Evolutionary conservation across 495 filamentous ascomycete genomes (phyloP).

Genomic region (Durotheca rogersii): DNA sequence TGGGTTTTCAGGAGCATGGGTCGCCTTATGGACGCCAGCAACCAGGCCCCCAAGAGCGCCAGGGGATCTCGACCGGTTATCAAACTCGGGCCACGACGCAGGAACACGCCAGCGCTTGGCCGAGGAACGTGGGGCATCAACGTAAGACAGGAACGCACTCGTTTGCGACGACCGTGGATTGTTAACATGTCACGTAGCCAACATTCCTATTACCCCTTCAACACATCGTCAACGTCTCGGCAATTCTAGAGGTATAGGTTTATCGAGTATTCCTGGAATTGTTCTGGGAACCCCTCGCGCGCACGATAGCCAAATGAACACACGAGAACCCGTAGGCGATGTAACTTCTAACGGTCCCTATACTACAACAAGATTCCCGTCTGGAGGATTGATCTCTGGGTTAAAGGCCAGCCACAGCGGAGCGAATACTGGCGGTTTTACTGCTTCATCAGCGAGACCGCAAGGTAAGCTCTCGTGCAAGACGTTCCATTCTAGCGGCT

Average conservation of each 20-base stretch:
- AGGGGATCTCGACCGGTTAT: slow-evolving; percentile 6
- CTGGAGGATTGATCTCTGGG: slow-evolving; percentile 32
- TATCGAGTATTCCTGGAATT: slow-evolving; percentile 34
- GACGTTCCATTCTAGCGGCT: not conserved
- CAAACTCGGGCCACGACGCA: slow-evolving; percentile 17
- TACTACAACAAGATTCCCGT: slow-evolving; percentile 9
- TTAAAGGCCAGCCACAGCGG: slow-evolving; percentile 27
- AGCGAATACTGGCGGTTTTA: slow-evolving; percentile 8
- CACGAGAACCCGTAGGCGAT: slow-evolving; percentile 4
- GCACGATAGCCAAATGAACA: slow-evolving; percentile 10
- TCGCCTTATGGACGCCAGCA: slow-evolving; percentile 13
- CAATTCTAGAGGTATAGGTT: slow-evolving; percentile 21
- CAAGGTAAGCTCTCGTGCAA: slow-evolving; percentile 14
- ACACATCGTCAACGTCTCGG: slow-evolving; percentile 35
- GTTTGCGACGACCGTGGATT: not conserved
- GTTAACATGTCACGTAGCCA: slow-evolving; percentile 15
- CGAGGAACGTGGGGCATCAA: slow-evolving; percentile 23
- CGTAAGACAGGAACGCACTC: slow-evolving; percentile 2
- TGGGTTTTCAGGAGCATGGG: slow-evolving; percentile 13
- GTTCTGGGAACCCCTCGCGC: slow-evolving; percentile 28
- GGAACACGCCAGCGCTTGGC: slow-evolving; percentile 16
- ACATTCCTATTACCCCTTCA: slow-evolving; percentile 34
- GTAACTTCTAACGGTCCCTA: slow-evolving; percentile 13
- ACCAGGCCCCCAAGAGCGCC: slow-evolving; percentile 17
- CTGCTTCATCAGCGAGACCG: slow-evolving; percentile 15